Base-by-base conservation (phyloP, 148 eudicot species). In the Vaccinium vitisidaea region DNA sequence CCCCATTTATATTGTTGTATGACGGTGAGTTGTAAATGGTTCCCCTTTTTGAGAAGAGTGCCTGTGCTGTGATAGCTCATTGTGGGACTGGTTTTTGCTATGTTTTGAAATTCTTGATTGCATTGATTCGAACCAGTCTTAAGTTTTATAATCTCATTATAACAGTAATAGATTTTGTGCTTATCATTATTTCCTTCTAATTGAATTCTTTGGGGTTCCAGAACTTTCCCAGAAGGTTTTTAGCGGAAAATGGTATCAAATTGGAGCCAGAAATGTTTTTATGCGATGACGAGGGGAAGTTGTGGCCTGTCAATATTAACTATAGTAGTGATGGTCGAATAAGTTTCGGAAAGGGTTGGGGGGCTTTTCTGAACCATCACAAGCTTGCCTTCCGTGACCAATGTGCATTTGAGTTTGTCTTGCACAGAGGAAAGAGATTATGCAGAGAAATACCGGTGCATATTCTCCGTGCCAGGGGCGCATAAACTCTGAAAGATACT, bases 371-470 rank as follows among this genome's bases (percentile, higher is more conserved):
- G 85, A 43, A 75, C 71, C 71, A 56, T 27, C 58, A 83, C 53
- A 43, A 12, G 27, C 19, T 83, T 12, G 43, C 16, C 5, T n/a
- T 14, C 4, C 11, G 25, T 39, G 69, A 48, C 55, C 8, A 39
- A 70, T 74, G 70, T 69, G 25, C 77, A 13, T 75, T 83, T 58
- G 85, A 83, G 80, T 75, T 54, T 25, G 23, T 23, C n/a, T 39
- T 21, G 58, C 10, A 8, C 23, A 16, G 80, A 55, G 80, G 80
- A 75, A 75, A 54, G 23, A n/a, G 80, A 32, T 6, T 8, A 2
- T 21, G 71, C 85, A 27, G 14, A n/a, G 85, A 83, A 75, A 83
- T 83, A 83, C 23, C 48, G 14, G 85, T 83, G 53, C 39, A 54
- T 19, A 39, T 83, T 73, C 27, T 55, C n/a, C 69, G 19, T 12